Evolutionary conservation across 2,329 filamentous ascomycete species (phyloP).

Genomic region (Ceratocystis ficicola): DNA sequence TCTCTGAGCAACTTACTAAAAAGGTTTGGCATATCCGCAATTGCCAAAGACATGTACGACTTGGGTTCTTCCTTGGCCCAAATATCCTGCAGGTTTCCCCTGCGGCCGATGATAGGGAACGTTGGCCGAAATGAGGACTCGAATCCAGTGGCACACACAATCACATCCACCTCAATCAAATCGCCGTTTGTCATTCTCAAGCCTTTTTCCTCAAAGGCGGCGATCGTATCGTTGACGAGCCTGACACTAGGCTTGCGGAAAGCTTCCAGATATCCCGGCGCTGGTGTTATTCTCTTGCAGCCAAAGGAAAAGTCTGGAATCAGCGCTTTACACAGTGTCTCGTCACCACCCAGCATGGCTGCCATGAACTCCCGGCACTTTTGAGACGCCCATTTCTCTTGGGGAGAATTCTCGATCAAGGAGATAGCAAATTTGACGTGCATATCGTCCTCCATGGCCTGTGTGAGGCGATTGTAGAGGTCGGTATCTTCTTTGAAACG

Average conservation of each 20-base stretch:
- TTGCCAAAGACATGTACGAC: conserved; percentile 44
- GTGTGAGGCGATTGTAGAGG: conserved; percentile 37
- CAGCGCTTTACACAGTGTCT: conserved; percentile 38
- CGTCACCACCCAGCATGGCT: conserved; percentile 36
- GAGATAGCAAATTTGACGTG: conserved; percentile 36
- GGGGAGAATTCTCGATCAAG: conserved; percentile 32
- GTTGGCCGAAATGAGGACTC: conserved; percentile 41
- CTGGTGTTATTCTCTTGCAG: conserved; percentile 40
- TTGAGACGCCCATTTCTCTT: conserved; percentile 33
- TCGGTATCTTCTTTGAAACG: conserved; percentile 37
- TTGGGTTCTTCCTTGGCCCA: conserved; percentile 36
- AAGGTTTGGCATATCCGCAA: conserved; percentile 43
- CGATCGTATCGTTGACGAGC: conserved; percentile 37
- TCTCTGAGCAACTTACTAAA: conserved; percentile 34
- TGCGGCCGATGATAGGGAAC: conserved; percentile 39
- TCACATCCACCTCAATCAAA: conserved; percentile 41
- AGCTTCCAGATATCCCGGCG: conserved; percentile 38
- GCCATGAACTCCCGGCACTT: conserved; percentile 39
- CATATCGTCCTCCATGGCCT: conserved; percentile 36
- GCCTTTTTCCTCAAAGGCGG: conserved; percentile 36
- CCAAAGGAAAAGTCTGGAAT: conserved; percentile 41
- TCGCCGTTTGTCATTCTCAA: conserved; percentile 38
- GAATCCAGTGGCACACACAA: conserved; percentile 48
- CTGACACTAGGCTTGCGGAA: conserved; percentile 38
- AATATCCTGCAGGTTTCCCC: conserved; percentile 40